Evolutionary conservation across 192 early-diverging fungal species (phyloP).

Genomic region (Oehlia diaphana): DNA sequence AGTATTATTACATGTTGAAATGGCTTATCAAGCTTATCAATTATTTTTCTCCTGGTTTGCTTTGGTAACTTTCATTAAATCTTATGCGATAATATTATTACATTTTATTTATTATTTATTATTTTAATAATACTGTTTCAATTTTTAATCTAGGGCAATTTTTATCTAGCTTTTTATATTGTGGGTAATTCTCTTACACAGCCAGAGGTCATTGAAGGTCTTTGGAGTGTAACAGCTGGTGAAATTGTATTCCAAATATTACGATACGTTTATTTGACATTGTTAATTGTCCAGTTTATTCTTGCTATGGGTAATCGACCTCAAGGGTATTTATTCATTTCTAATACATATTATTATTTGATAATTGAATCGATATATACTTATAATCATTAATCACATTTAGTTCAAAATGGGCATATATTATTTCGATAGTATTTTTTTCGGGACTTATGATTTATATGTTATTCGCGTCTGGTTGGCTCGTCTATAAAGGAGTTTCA

Average conservation of each 20-base stretch:
- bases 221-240: constrained; percentile 44
- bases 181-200: constrained; percentile 56
- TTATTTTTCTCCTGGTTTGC: constrained; percentile 91
- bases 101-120: constrained; percentile 3
- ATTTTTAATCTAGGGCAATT: constrained; percentile 61
- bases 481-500: constrained; percentile 44
- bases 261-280: constrained; percentile 68
- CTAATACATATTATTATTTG: neutral
- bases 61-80: constrained; percentile 62
- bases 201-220: constrained; percentile 32
- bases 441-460: constrained; percentile 55
- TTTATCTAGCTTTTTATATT: constrained; percentile 91
- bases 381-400: constrained; percentile 26
- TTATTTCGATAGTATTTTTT: constrained; percentile 48
- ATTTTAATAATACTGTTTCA: neutral
- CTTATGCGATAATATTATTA: neutral
- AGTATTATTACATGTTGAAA: constrained; percentile 72
- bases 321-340: constrained; percentile 60
- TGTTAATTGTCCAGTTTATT: constrained; percentile 83
- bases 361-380: constrained; percentile 49
- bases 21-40: constrained; percentile 78
- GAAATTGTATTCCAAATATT: constrained; percentile 45
- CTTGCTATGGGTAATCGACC: constrained; percentile 94
- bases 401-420: constrained; percentile 58
- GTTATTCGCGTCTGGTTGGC: constrained; percentile 53